phyloP scores from a whole-genome alignment of 768 basidiomycete genomes.

The Mycena amicta region DNA sequence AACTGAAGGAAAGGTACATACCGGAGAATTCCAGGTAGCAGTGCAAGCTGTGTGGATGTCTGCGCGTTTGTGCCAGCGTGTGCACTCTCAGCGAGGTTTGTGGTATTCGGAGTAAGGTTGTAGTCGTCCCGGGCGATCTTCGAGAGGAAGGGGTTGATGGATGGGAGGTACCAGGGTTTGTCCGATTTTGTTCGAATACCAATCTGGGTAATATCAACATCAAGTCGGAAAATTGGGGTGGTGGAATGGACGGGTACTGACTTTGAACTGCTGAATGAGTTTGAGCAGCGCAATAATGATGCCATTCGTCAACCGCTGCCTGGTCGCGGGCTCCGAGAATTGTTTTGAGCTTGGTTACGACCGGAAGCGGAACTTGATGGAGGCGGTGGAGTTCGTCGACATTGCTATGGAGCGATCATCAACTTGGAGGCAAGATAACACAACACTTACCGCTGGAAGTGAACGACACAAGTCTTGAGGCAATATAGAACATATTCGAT shows the following conservation, averaged over 20 bases:
- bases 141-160: slow-evolving; percentile 23
- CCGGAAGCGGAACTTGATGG: slow-evolving; percentile 3
- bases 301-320: slow-evolving; percentile 24
- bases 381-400: slow-evolving; percentile 20
- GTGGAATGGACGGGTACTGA: too few relatives aligned
- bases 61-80: slow-evolving; percentile 21
- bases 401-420: slow-evolving; percentile 15
- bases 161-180: slow-evolving; percentile 22
- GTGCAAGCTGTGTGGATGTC: slow-evolving; percentile 12
- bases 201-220: too few relatives aligned
- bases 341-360: slow-evolving; percentile 17
- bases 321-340: slow-evolving; percentile 11
- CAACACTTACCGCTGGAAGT: slow-evolving; percentile 4
- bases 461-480: slow-evolving; percentile 7
- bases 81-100: slow-evolving; percentile 24
- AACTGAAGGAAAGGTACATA: background rate
- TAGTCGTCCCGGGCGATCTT: slow-evolving; percentile 16
- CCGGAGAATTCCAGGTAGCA: slow-evolving; percentile 16
- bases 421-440: background rate
- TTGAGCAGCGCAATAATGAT: slow-evolving; percentile 10
- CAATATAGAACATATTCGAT: background rate
- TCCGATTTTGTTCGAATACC: slow-evolving; percentile 22
- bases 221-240: too few relatives aligned
- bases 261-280: too few relatives aligned
- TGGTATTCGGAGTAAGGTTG: slow-evolving; percentile 20